phyloP scores from a whole-genome alignment of 257 asterid species.

The Scutellaria galericulata region DNA sequence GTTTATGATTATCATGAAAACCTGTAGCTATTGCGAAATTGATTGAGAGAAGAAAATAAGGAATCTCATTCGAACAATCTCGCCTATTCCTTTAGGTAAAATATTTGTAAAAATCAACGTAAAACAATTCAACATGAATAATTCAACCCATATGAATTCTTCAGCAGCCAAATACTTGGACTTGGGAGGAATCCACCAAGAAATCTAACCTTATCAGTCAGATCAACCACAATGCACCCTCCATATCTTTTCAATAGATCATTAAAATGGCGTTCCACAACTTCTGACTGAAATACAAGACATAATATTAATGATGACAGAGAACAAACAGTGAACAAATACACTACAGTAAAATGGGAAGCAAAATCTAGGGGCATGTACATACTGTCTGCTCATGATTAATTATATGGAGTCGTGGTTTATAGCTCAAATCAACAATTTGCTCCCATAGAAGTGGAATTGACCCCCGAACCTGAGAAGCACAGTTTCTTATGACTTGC shows the following conservation, averaged over 20 bases:
- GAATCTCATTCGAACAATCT: slow-evolving; percentile 6
- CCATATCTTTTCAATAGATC: slow-evolving; percentile 93
- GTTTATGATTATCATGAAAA: slow-evolving; percentile 20
- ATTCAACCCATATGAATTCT: slow-evolving; percentile 22
- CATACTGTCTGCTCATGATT: slow-evolving; percentile 83
- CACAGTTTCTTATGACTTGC: slow-evolving; percentile 34
- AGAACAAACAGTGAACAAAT: slow-evolving; percentile 20
- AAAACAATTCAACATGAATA: slow-evolving; percentile 2
- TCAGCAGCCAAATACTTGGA: slow-evolving; percentile 30
- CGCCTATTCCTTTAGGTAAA: background rate
- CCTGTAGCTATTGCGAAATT: slow-evolving; percentile 14
- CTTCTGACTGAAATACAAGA: slow-evolving; percentile 62
- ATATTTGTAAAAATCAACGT: background rate
- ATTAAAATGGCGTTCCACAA: slow-evolving; percentile 88
- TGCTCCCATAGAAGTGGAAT: slow-evolving; percentile 99
- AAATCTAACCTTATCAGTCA: slow-evolving; percentile 78
- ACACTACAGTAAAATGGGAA: slow-evolving; percentile 16
- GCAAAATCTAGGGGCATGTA: slow-evolving; percentile 32
- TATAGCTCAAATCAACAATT: slow-evolving; percentile 98
- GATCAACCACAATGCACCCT: slow-evolving; percentile 80
- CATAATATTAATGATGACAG: slow-evolving; percentile 23
- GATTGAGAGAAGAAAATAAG: background rate
- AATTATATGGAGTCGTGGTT: slow-evolving; percentile 79
- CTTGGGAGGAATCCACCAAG: slow-evolving; percentile 25
- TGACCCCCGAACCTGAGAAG: slow-evolving; percentile 88